Percentiles rank a stretch among this genome's conserved stretches.
Evolutionary conservation across 2,329 filamentous ascomycete species (phyloP).

Genomic region (Pseudocercospora musae): DNA sequence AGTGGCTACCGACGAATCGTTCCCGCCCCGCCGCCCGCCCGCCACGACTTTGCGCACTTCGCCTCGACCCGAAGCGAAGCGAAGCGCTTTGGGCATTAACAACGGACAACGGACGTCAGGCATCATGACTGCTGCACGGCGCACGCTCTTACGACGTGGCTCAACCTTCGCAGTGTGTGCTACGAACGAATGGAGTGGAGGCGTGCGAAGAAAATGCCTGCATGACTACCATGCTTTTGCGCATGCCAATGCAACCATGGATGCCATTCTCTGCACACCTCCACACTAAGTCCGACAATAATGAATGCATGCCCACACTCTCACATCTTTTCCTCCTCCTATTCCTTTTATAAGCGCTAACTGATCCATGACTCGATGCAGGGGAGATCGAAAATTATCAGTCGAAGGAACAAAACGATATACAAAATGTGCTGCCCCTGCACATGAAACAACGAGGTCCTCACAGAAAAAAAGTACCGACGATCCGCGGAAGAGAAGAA

Average conservation of each 20-base stretch:
- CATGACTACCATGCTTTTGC: too few species aligned
- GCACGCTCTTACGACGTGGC: constrained; percentile 10
- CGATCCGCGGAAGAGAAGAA: too few species aligned
- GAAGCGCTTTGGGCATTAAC: constrained; percentile 4
- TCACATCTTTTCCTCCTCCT: background rate
- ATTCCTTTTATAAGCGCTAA: too few species aligned
- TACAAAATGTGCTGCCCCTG: too few species aligned
- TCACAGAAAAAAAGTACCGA: too few species aligned
- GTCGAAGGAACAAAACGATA: too few species aligned
- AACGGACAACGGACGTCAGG: constrained; percentile 2
- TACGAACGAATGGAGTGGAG: background rate
- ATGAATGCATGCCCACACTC: background rate
- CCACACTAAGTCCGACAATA: too few species aligned
- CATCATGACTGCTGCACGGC: constrained; percentile 10
- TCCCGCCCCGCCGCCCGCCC: too few species aligned
- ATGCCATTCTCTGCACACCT: background rate
- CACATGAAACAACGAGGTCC: too few species aligned
- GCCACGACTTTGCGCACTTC: background rate
- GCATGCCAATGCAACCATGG: too few species aligned
- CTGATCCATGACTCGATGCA: too few species aligned
- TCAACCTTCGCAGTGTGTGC: background rate
- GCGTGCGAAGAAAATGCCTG: background rate
- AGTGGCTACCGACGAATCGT: background rate
- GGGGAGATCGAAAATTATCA: too few species aligned
- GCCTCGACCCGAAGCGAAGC: background rate